phyloP scores from a whole-genome alignment of 2,329 filamentous ascomycete genomes.

The Cryphonectria nitschkei region DNA sequence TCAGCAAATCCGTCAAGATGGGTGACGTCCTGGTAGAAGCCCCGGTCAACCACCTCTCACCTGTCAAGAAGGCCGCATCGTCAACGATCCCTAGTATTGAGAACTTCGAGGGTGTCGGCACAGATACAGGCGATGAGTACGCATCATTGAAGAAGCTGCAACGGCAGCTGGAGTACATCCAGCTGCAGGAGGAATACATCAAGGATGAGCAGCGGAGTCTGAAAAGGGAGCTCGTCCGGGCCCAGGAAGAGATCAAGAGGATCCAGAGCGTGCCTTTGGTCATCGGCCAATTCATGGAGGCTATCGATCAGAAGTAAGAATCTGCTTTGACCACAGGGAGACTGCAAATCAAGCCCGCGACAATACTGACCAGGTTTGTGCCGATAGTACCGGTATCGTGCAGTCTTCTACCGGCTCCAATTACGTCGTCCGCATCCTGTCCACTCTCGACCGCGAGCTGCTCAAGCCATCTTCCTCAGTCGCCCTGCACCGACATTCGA shows the following conservation, averaged over 20 bases:
- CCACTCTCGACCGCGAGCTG: slow-evolving; percentile 95
- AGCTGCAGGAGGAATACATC: slow-evolving; percentile 99
- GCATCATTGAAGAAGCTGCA: slow-evolving; percentile 95
- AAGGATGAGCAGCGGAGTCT: slow-evolving; percentile 99
- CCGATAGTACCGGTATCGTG: slow-evolving; percentile 86
- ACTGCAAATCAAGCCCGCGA: slow-evolving; percentile 4
- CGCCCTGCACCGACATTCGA: slow-evolving; percentile 96
- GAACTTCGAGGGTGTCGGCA: slow-evolving; percentile 80
- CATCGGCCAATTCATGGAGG: slow-evolving; percentile 99
- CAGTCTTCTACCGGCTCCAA: slow-evolving; percentile 98
- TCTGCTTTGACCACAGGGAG: slow-evolving; percentile 29
- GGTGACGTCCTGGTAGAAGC: slow-evolving; percentile 86
- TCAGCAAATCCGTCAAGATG: slow-evolving; percentile 58
- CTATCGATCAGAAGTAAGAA: slow-evolving; percentile 94
- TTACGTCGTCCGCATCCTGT: slow-evolving; percentile 97
- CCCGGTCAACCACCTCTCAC: slow-evolving; percentile 71
- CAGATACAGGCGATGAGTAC: slow-evolving; percentile 89
- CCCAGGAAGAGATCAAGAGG: slow-evolving; percentile 98
- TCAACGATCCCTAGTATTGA: slow-evolving; percentile 89
- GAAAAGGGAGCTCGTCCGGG: slow-evolving; percentile 94
- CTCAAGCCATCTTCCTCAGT: slow-evolving; percentile 98
- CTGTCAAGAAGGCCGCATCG: slow-evolving; percentile 79
- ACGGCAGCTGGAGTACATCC: slow-evolving; percentile 96
- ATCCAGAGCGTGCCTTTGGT: slow-evolving; percentile 98
- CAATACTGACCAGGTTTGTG: slow-evolving; percentile 6